Percentiles rank a stretch among this genome's conserved stretches.
Evolutionary conservation across 345 rosid genomes (phyloP).

Genomic region (Populus ilicifolia): DNA sequence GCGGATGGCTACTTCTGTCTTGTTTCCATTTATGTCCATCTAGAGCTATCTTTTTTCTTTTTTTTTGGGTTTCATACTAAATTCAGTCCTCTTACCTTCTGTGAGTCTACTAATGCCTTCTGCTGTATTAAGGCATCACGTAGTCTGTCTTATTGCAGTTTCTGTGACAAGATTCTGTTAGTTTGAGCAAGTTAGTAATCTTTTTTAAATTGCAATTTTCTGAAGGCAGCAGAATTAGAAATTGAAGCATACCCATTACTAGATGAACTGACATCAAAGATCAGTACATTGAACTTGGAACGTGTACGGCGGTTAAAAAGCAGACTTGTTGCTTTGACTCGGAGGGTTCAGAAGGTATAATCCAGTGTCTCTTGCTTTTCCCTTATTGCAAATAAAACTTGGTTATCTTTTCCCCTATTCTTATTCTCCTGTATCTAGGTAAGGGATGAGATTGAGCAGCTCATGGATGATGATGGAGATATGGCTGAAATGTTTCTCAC

Average conservation of each 20-base stretch:
- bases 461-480: slow-evolving; percentile 99
- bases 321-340: slow-evolving; percentile 87
- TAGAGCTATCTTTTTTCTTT: not conserved
- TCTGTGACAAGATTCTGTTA: not conserved
- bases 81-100: not conserved
- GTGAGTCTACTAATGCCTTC: not conserved
- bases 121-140: not conserved
- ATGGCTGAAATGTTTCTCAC: slow-evolving; percentile 99
- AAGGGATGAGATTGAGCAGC: slow-evolving; percentile 97
- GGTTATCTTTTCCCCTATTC: not conserved
- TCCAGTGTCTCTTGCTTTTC: not conserved
- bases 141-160: not conserved
- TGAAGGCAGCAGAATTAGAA: slow-evolving; percentile 95
- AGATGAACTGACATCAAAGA: slow-evolving; percentile 94
- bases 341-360: slow-evolving; percentile 92
- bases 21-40: not conserved
- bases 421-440: slow-evolving; percentile 43
- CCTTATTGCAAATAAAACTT: slow-evolving; percentile 1
- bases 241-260: slow-evolving; percentile 96
- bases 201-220: slow-evolving; percentile 20
- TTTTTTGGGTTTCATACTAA: not conserved
- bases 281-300: slow-evolving; percentile 94
- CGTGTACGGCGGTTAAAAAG: slow-evolving; percentile 92
- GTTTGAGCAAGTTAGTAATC: slow-evolving; percentile 16
- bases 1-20: not conserved